A percentile compares a stretch with the other conserved stretches of the same genome.
Conservation (phyloP, 2,329 filamentous ascomycete genomes). For the Penicillium sp. region DNA sequence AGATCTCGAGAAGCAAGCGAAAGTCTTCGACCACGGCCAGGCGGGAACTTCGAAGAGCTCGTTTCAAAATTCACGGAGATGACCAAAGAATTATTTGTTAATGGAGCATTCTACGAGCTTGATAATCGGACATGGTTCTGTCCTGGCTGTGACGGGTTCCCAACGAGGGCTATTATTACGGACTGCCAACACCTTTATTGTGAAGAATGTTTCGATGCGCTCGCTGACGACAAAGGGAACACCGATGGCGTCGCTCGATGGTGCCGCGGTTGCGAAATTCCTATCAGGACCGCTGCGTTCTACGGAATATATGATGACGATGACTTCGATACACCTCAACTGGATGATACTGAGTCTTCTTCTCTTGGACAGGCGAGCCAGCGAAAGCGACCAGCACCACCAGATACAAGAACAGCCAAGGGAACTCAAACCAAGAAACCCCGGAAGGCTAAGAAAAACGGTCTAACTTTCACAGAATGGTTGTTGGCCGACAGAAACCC, state of each 20-base stretch:
- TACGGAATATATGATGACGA: slow-evolving; percentile 1
- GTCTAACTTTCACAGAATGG: neutral
- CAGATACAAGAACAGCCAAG: no score
- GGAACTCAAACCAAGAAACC: neutral
- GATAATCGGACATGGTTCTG: neutral
- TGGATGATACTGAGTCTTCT: neutral
- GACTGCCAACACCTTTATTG: slow-evolving; percentile 1
- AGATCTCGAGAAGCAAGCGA: neutral
- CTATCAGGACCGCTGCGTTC: neutral
- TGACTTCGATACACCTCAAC: neutral
- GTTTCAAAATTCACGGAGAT: neutral
- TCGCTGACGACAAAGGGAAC: neutral
- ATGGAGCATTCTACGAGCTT: neutral
- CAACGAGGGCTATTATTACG: neutral
- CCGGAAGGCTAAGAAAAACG: neutral
- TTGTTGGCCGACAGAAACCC: neutral
- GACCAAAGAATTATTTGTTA: no score
- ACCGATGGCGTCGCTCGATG: neutral
- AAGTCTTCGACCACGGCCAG: neutral
- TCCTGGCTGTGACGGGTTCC: neutral
- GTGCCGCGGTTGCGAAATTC: rapidly evolving
- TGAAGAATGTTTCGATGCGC: neutral
- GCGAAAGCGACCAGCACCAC: neutral
- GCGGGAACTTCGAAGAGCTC: neutral
- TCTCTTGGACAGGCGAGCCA: neutral